A percentile compares a stretch with the other conserved stretches of the same genome.
Evolutionary conservation across 2,329 filamentous ascomycete genomes (phyloP).

Genomic region (Fonsecaea erecta): DNA sequence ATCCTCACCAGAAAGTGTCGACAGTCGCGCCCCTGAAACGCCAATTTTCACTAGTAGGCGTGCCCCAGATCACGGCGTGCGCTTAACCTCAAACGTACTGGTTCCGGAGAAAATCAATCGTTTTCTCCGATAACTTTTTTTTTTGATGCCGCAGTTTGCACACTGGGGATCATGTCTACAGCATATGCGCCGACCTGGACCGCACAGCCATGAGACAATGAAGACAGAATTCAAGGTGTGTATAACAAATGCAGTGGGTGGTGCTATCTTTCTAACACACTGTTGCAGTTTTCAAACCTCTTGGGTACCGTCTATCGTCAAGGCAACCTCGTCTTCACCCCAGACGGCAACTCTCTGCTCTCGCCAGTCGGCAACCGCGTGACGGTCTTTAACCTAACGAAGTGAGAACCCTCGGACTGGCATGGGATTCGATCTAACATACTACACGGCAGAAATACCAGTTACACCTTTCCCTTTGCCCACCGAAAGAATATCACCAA

Average conservation of each 20-base stretch:
- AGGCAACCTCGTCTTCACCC: slow-evolving; percentile 95
- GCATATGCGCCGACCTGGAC: slow-evolving; percentile 19
- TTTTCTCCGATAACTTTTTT: slow-evolving; percentile 37
- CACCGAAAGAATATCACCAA: slow-evolving; percentile 92
- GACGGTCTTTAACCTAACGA: slow-evolving; percentile 92
- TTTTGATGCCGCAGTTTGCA: slow-evolving; percentile 23
- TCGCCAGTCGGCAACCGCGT: slow-evolving; percentile 97
- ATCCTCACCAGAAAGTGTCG: slow-evolving; percentile 15
- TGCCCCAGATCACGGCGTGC: slow-evolving; percentile 36
- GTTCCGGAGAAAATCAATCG: slow-evolving; percentile 27
- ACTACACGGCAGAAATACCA: slow-evolving; percentile 33
- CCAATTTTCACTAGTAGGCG: slow-evolving; percentile 26
- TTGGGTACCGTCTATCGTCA: slow-evolving; percentile 97
- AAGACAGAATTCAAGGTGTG: slow-evolving; percentile 98
- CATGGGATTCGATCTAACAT: background rate
- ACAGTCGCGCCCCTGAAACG: slow-evolving; percentile 43
- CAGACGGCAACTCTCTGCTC: slow-evolving; percentile 92
- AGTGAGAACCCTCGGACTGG: slow-evolving; percentile 59
- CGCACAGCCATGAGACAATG: slow-evolving; percentile 62
- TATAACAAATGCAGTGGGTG: slow-evolving; percentile 7
- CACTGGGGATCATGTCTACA: slow-evolving; percentile 6
- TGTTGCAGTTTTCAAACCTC: slow-evolving; percentile 86
- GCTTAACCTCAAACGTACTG: slow-evolving; percentile 41
- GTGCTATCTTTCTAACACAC: slow-evolving; percentile 15
- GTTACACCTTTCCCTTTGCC: slow-evolving; percentile 68